Percentiles rank a stretch among this genome's conserved stretches.
phyloP scores from a whole-genome alignment of 2,329 filamentous ascomycete genomes.

The Sclerotinia minor region DNA sequence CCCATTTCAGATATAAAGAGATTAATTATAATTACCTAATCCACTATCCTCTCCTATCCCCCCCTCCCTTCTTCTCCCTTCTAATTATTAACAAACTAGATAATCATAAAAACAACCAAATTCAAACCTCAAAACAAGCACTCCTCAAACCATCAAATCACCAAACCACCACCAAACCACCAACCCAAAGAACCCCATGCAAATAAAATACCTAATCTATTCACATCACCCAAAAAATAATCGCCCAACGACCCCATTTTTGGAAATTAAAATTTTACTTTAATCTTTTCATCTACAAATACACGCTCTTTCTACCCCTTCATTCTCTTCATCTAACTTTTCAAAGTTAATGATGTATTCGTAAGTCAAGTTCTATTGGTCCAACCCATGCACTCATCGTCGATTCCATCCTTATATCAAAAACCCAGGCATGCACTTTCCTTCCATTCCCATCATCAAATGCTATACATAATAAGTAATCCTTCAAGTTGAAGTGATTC shows the following conservation, averaged over 20 bases:
- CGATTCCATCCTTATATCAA: conserved; percentile 10
- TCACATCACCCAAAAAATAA: not conserved
- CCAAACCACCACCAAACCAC: too few relatives aligned
- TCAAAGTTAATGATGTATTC: not conserved
- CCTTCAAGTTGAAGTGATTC: not conserved
- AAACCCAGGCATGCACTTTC: not conserved
- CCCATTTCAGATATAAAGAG: too few relatives aligned
- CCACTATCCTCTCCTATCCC: too few relatives aligned
- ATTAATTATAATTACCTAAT: too few relatives aligned
- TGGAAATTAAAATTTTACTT: not conserved
- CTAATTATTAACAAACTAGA: too few relatives aligned
- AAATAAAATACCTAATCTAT: too few relatives aligned
- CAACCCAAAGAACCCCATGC: too few relatives aligned
- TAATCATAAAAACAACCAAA: too few relatives aligned
- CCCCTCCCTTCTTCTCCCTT: too few relatives aligned
- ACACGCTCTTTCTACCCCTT: not conserved
- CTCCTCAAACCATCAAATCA: too few relatives aligned
- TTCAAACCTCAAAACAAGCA: too few relatives aligned
- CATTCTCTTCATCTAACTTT: not conserved
- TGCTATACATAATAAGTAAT: not conserved
- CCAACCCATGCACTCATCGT: not conserved
- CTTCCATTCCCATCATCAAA: not conserved
- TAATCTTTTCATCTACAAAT: not conserved
- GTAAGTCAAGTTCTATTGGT: not conserved
- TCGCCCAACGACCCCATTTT: too few relatives aligned